Evolutionary conservation across 169 alveolate species (phyloP), one percentile per base, ranked within the genome.

Genomic region (Theileria parva): DNA sequence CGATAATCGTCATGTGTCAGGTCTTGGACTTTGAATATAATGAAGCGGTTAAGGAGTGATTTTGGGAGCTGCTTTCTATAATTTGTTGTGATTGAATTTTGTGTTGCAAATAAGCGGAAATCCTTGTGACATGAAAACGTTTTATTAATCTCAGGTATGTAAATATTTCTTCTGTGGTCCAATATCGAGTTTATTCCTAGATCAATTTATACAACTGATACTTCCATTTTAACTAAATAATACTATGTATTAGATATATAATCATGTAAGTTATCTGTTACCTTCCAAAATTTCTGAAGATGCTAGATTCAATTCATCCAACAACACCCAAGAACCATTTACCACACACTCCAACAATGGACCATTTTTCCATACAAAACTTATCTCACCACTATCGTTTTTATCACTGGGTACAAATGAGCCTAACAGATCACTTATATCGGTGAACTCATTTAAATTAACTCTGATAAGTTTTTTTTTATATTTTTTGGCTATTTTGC

Each of bases 241-340:
- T 5, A 32, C 53, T 44, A 15, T 44, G 12, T 44, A 44, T 1
- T 4, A 4, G 3, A 44, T 44, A 4, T 44, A 44, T 44, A 44
- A 44, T 15, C 8, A 44, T 44, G 53, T 44, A 44, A 11, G 3
- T 99, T 44, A 13, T 44, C 3, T 4, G 53, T 44, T 44, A 44
- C 99, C 89, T 91, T 99, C 99, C 64, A 99, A 86, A 12, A 98
- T 98, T 83, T 96, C 98, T 93, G 98, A 98, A 23, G 97, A 95
- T 12, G 99, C 99, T 75, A 99, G 88, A 76, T 99, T 99, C 78
- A 99, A 94, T 92, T 99, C 99, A 77, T 99, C 99, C 27, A 99
- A 92, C 60, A 99, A 86, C 28, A 98, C 94, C 99, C 99, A 99
- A 72, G 97, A 94, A 0, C 99, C 99, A 63, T 94, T 94, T 68